Evolutionary conservation across 2,329 filamentous ascomycete genomes (phyloP), one percentile per base, ranked within the genome.

Genomic region (Arachnopeziza araneosa): DNA sequence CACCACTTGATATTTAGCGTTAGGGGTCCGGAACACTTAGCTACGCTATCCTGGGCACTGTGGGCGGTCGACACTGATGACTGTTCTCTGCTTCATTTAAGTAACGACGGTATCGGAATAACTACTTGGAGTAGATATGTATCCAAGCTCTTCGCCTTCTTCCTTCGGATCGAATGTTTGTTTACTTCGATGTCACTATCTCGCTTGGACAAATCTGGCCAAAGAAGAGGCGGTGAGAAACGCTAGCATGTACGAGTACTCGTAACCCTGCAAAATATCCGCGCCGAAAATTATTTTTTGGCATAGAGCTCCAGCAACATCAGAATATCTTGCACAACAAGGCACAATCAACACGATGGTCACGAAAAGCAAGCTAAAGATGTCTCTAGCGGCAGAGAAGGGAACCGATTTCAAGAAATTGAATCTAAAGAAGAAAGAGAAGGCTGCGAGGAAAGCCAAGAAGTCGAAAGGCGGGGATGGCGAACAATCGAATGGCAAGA

Each of bases 311-410:
- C 51, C 22, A 14, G 36, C 6, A 44, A 14, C 36, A 44, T 6
- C 36, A 12, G 6, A 44, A 12, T 19, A 44, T 14, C 36, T 44
- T 14, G 36, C 36, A 2, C 36, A 44, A 44, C 5, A 12, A 44
- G 59, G 55, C 50, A 58, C 49, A 56, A 65, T 52, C 61, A 55
- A 32, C 60, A 70, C 60, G 50, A 73, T 73, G 71, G 68, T 70
- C 56, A 71, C 63, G 26, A 75, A 76, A 69, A 68, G 72, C 60
- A 82, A 79, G 65, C 74, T 85, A 57, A 81, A 80, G 72, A 73
- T 80, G 71, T 82, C 82, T 10, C 73, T 85, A 19, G 78, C 77
- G 53, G 79, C 79, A 50, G 79, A 85, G 55, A 83, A 84, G 70
- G 79, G 80, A 52, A 71, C 74, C 17, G 81, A 85, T 61, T 80